Evolutionary conservation across 1,139 yeast genomes (phyloP).

Genomic region (Hansenula anomala): DNA sequence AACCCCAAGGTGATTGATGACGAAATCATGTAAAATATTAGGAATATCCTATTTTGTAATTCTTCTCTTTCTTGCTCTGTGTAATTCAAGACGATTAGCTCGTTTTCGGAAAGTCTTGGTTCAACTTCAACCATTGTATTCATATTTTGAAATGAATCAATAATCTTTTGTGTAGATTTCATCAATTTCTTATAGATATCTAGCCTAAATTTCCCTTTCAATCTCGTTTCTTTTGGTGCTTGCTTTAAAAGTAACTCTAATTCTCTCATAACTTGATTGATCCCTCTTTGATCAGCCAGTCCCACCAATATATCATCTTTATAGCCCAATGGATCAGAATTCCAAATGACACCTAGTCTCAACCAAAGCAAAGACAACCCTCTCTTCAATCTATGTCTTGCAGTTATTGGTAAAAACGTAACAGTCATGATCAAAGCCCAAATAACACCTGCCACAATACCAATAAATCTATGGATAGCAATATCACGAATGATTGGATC

Average conservation of each 20-base stretch:
- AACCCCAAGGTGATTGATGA: conserved; percentile 72
- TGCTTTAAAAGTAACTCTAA: conserved; percentile 57
- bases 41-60: conserved; percentile 64
- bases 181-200: conserved; percentile 47
- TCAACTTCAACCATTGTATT: conserved; percentile 63
- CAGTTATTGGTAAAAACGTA: conserved; percentile 68
- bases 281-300: conserved; percentile 46
- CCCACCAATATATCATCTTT: conserved; percentile 38
- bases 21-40: conserved; percentile 73
- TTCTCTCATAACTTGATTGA: conserved; percentile 56
- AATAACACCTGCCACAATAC: conserved; percentile 67
- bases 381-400: conserved; percentile 59
- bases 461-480: conserved; percentile 71
- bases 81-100: conserved; percentile 49
- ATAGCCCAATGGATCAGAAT: conserved; percentile 45
- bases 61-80: conserved; percentile 60
- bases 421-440: conserved; percentile 72
- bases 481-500: conserved; percentile 67
- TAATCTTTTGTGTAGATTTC: conserved; percentile 54
- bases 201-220: conserved; percentile 69
- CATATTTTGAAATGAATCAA: conserved; percentile 74
- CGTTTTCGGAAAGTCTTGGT: conserved; percentile 47
- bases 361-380: conserved; percentile 72
- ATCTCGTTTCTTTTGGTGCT: conserved; percentile 71
- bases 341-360: conserved; percentile 80